Evolutionary conservation across 495 filamentous ascomycete genomes (phyloP), one percentile per base, ranked within the genome.

Genomic region (Xylaria acuta): DNA sequence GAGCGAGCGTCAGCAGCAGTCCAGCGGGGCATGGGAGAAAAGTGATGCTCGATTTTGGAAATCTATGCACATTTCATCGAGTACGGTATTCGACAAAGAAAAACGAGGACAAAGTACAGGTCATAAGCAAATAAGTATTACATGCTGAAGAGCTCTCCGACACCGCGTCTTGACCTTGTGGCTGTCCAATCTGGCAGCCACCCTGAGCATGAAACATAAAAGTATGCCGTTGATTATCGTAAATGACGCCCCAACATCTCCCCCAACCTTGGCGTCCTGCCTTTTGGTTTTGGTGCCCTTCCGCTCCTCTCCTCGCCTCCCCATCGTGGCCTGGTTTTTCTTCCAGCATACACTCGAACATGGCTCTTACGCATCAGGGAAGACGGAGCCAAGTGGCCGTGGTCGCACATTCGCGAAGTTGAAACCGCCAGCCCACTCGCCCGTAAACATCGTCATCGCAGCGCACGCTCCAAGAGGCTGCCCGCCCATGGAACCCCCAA

Each of bases 111-210:
- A 72, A 76, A 80, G 72, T 75, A 80, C 70, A 80, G 70, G 77
- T 76, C 73, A 77, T 77, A 79, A 78, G 78, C 76, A 65, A 78
- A 78, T 71, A 83, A 81, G 79, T 84, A 85, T 84, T 85, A 85
- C 81, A 85, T 80, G 84, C 81, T 83, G 80, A 82, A 81, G 80
- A 83, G 81, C 75, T 78, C 64, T 67, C 58, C 56, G 45, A 18
- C 45, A 64, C n/a, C 59, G 40, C 69, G 60, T 71, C 69, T 71
- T 56, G 27, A 64, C 45, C 59, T 64, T 41, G 59, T 54, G 59
- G 34, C 69, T 53, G 59, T 54, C 69, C 56, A 49, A 56, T 62
- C 45, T 18, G 54, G 53, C 71, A 68, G 64, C 65, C 71, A 63
- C 49, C 54, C 34, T 63, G 30, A 68, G 71, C 71, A 73, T 73